phyloP scores from a whole-genome alignment of 345 rosid species.

The Eucalyptus microcorys region DNA sequence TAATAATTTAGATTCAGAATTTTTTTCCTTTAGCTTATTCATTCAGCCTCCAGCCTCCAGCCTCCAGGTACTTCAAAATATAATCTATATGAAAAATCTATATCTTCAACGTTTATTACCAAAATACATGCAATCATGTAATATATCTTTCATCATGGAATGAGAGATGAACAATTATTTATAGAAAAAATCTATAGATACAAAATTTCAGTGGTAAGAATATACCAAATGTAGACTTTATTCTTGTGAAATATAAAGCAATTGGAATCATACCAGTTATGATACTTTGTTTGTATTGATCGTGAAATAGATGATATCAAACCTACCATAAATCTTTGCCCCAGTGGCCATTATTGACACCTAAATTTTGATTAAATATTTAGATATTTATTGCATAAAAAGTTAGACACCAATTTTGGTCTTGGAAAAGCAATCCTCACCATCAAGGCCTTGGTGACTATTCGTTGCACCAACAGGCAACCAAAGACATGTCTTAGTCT shows the following conservation, averaged over 20 bases:
- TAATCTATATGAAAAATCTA: too few species aligned
- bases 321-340: background rate
- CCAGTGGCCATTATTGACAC: accelerated
- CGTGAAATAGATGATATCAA: background rate
- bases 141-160: background rate
- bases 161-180: too few species aligned
- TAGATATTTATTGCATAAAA: too few species aligned
- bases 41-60: background rate
- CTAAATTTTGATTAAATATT: too few species aligned
- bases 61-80: accelerated
- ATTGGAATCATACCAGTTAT: background rate
- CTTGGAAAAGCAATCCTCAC: too few species aligned
- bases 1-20: too few species aligned
- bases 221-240: background rate
- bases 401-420: too few species aligned
- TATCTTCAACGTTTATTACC: background rate
- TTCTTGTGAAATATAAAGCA: background rate
- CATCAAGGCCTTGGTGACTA: too few species aligned
- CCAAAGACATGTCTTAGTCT: accelerated
- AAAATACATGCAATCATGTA: background rate
- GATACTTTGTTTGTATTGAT: too few species aligned
- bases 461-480: too few species aligned
- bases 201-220: background rate
- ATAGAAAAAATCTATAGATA: background rate
- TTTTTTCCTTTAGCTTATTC: background rate